A percentile compares a stretch with the other conserved stretches of the same genome.
phyloP scores from a whole-genome alignment of 164 flowering plant genomes.

The Hamamelis virginiana region DNA sequence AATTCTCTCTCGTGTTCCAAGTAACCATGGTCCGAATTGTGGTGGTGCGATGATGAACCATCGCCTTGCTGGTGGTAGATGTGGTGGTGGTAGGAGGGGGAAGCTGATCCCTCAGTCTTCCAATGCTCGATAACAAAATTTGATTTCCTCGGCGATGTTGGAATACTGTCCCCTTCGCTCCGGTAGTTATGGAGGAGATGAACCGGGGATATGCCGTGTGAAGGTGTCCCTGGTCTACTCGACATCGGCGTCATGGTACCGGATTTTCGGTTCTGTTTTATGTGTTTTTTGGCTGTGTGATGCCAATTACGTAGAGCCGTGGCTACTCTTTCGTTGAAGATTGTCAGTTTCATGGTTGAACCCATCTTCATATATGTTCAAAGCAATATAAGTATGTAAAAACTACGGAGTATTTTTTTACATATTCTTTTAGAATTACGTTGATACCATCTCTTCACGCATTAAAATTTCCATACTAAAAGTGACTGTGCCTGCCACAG shows the following conservation, averaged over 20 bases:
- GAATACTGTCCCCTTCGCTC: conserved; percentile 39
- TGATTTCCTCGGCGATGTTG: conserved; percentile 39
- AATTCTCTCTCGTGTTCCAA: conserved; percentile 13
- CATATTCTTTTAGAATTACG: too few species aligned
- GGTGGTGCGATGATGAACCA: conserved; percentile 27
- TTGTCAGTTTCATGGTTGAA: conserved; percentile 69
- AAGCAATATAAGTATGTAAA: not conserved
- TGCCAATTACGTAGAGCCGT: conserved; percentile 66
- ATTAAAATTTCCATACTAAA: too few species aligned
- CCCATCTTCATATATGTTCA: conserved; percentile 89
- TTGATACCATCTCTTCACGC: too few species aligned
- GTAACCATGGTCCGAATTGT: conserved; percentile 3
- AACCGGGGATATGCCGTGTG: conserved; percentile 47
- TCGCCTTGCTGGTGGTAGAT: conserved; percentile 23
- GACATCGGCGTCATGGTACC: conserved; percentile 49
- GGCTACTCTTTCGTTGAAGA: conserved; percentile 73
- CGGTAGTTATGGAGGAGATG: conserved; percentile 48
- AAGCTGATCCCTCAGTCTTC: conserved; percentile 41
- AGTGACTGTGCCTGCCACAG: too few species aligned
- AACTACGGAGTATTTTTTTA: too few species aligned
- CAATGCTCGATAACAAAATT: conserved; percentile 31
- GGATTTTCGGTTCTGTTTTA: conserved; percentile 35
- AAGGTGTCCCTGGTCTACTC: conserved; percentile 53
- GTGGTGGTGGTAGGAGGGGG: conserved; percentile 30
- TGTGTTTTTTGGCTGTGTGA: conserved; percentile 56